Conservation (phyloP, 2,329 filamentous ascomycete genomes). For the Aspergillus texensis region DNA sequence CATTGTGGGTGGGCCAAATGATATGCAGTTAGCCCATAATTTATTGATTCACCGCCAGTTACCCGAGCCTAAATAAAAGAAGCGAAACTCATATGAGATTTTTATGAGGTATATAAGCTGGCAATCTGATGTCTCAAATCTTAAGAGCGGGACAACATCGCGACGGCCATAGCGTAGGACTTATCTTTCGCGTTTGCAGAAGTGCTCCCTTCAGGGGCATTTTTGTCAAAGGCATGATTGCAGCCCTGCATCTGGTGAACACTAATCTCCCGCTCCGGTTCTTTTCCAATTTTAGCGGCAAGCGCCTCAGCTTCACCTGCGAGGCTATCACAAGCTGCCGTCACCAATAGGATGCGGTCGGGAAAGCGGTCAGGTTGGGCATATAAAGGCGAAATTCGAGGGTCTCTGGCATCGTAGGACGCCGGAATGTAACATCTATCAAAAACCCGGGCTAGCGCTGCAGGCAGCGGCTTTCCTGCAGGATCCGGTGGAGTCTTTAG, state of each 20-base stretch:
- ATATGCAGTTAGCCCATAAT: background rate
- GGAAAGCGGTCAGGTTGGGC: slow-evolving; percentile 31
- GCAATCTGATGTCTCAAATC: background rate
- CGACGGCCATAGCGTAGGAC: slow-evolving; percentile 37
- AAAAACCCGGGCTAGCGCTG: slow-evolving; percentile 30
- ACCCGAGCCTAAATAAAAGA: background rate
- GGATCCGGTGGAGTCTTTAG: slow-evolving; percentile 29
- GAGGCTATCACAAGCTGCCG: slow-evolving; percentile 32
- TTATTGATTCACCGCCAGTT: slow-evolving; percentile 4
- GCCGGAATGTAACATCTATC: slow-evolving; percentile 32
- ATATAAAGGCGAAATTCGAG: slow-evolving; percentile 36
- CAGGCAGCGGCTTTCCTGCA: slow-evolving; percentile 24
- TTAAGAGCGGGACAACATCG: slow-evolving; percentile 27
- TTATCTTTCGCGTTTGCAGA: slow-evolving; percentile 35
- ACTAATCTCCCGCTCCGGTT: slow-evolving; percentile 28
- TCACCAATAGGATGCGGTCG: slow-evolving; percentile 33
- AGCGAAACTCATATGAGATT: background rate
- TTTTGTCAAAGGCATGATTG: slow-evolving; percentile 46
- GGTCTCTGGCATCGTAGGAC: slow-evolving; percentile 30
- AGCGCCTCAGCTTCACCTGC: slow-evolving; percentile 35
- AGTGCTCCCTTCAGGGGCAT: slow-evolving; percentile 27
- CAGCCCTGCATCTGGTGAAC: slow-evolving; percentile 38
- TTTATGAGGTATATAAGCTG: background rate
- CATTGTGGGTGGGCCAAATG: background rate
- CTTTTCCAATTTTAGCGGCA: slow-evolving; percentile 26